phyloP scores from a whole-genome alignment of 129 eudicot species.

The Helichrysum umbraculigerum region DNA sequence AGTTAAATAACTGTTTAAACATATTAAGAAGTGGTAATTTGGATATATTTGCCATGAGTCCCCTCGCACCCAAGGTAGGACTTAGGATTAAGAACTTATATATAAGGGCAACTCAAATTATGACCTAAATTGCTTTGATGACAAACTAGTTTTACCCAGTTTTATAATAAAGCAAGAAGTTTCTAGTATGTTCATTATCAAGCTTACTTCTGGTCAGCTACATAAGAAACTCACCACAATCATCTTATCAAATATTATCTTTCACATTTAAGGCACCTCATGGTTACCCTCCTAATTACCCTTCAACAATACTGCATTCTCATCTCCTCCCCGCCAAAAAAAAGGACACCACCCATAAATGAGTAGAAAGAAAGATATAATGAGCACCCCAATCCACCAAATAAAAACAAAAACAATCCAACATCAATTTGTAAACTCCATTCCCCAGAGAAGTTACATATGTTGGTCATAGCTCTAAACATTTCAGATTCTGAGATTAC shows the following conservation, averaged over 20 bases:
- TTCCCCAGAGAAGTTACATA: too few relatives aligned
- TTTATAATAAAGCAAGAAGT: background rate
- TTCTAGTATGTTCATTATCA: constrained; percentile 10
- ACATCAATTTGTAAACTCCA: background rate
- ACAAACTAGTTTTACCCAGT: background rate
- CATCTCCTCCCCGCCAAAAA: background rate
- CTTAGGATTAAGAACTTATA: background rate
- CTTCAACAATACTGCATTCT: background rate
- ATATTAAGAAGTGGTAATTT: background rate
- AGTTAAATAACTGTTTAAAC: background rate
- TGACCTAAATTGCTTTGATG: background rate
- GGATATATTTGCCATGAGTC: background rate
- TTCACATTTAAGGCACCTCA: constrained; percentile 1
- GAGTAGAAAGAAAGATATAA: background rate
- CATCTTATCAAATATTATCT: background rate
- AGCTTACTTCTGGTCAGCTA: constrained; percentile 2
- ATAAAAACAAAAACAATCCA: background rate
- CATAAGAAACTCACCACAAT: background rate
- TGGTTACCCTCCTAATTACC: background rate
- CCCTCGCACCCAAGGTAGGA: background rate
- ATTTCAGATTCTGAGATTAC: background rate
- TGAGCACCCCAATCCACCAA: background rate
- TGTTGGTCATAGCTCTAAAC: background rate
- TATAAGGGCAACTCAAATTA: background rate
- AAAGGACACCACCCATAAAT: background rate